phyloP scores from a whole-genome alignment of 805 yeast species.

The Monosporozyma siamensis region DNA sequence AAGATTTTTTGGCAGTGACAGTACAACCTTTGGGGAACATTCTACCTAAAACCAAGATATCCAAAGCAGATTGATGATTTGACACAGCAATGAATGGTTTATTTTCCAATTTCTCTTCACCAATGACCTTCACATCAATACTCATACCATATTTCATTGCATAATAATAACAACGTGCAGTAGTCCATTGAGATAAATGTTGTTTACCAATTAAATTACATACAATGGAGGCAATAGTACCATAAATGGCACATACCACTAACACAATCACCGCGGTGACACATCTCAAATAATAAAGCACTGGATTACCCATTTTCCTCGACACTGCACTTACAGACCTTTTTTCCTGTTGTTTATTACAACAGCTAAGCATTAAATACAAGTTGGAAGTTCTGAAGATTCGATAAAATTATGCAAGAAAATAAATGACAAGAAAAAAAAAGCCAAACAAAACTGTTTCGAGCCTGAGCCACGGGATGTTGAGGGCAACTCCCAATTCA shows the following conservation, averaged over 20 bases:
- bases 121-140: slow-evolving; percentile 56
- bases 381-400: too few species aligned
- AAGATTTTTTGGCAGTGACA: slow-evolving; percentile 82
- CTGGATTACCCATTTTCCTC: slow-evolving; percentile 18
- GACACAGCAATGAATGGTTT: slow-evolving; percentile 74
- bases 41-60: slow-evolving; percentile 70
- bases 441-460: too few species aligned
- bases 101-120: slow-evolving; percentile 48
- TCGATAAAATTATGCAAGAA: too few species aligned
- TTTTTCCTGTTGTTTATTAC: too few species aligned
- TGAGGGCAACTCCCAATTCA: too few species aligned
- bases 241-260: slow-evolving; percentile 58
- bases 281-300: slow-evolving; percentile 50
- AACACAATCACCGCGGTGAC: slow-evolving; percentile 44
- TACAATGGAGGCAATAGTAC: slow-evolving; percentile 64
- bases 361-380: too few species aligned
- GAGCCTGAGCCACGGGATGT: too few species aligned
- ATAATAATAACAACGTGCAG: slow-evolving; percentile 73
- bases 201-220: slow-evolving; percentile 63
- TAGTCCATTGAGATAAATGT: slow-evolving; percentile 78
- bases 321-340: too few species aligned
- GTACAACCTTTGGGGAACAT: slow-evolving; percentile 82
- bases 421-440: too few species aligned
- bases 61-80: slow-evolving; percentile 88
- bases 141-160: slow-evolving; percentile 56